A percentile compares a stretch with the other conserved stretches of the same genome.
phyloP scores from a whole-genome alignment of 2,329 filamentous ascomycete species.

The Diaporthe vaccinii region DNA sequence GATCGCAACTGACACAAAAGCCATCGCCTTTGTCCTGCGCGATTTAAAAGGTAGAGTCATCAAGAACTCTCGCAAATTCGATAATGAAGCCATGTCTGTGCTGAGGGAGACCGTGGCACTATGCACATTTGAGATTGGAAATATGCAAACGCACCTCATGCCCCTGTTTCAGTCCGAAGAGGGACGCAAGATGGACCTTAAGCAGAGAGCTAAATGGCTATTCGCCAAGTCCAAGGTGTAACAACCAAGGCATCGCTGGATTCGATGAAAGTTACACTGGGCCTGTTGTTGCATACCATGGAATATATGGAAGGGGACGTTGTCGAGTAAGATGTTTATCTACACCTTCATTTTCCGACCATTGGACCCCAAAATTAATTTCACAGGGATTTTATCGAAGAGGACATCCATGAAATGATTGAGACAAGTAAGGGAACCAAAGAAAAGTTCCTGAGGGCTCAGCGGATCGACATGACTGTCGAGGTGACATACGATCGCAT shows the following conservation, averaged over 20 bases:
- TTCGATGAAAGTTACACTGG: neutral
- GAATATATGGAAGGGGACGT: neutral
- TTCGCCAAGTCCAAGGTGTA: neutral
- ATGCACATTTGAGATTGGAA: neutral
- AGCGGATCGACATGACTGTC: neutral
- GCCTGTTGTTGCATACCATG: neutral
- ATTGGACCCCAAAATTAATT: too few relatives aligned
- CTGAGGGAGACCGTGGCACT: neutral
- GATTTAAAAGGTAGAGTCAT: neutral
- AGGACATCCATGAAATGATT: neutral
- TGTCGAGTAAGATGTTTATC: neutral
- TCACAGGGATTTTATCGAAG: neutral
- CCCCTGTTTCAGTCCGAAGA: neutral
- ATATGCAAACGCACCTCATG: neutral
- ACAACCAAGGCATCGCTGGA: neutral
- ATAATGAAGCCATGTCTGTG: neutral
- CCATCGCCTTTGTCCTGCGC: neutral
- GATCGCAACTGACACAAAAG: neutral
- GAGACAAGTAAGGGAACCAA: neutral
- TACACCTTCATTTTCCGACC: too few relatives aligned
- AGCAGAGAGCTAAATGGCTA: neutral
- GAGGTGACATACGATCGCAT: neutral
- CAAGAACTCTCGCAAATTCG: neutral
- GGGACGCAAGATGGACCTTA: neutral
- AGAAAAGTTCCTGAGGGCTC: neutral